Percentiles rank a stretch among this genome's conserved stretches.
phyloP scores from a whole-genome alignment of 805 yeast genomes.

The Ogataea nitratoaversa region DNA sequence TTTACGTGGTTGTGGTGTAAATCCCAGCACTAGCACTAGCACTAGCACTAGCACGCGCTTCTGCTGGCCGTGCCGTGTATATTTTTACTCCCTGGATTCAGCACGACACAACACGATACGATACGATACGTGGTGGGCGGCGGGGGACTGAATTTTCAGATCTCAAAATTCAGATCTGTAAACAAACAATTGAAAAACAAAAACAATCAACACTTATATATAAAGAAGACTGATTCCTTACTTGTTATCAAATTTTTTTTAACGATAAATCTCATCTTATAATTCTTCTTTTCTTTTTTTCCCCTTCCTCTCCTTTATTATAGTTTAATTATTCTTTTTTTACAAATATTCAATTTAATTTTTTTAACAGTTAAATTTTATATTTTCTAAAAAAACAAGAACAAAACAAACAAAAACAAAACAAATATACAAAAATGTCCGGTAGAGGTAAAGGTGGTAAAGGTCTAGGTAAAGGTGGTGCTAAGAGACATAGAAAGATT shows the following conservation, averaged over 20 bases:
- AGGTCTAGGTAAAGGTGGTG: conserved; percentile 99
- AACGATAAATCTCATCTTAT: too few species aligned
- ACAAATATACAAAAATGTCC: too few species aligned
- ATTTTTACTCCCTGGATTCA: too few species aligned
- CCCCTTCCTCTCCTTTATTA: not conserved
- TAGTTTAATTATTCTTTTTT: not conserved
- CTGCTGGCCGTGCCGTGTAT: too few species aligned
- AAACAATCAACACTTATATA: not conserved
- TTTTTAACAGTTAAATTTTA: not conserved
- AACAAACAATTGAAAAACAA: not conserved
- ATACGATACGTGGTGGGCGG: too few species aligned
- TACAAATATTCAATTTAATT: not conserved
- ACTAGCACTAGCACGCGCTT: not conserved
- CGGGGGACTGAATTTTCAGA: too few species aligned
- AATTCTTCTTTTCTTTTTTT: too few species aligned
- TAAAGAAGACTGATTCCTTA: not conserved
- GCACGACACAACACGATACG: too few species aligned
- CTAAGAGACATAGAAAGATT: conserved; percentile 99
- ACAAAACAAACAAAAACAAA: too few species aligned
- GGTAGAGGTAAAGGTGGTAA: conserved; percentile 99
- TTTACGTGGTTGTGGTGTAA: conserved; percentile 7
- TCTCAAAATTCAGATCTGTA: too few species aligned
- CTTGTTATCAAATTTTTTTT: too few species aligned
- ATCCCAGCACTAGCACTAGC: not conserved
- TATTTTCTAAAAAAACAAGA: too few species aligned